Base-by-base conservation (phyloP, 306 rosid genomes). In the Glycine soja region DNA sequence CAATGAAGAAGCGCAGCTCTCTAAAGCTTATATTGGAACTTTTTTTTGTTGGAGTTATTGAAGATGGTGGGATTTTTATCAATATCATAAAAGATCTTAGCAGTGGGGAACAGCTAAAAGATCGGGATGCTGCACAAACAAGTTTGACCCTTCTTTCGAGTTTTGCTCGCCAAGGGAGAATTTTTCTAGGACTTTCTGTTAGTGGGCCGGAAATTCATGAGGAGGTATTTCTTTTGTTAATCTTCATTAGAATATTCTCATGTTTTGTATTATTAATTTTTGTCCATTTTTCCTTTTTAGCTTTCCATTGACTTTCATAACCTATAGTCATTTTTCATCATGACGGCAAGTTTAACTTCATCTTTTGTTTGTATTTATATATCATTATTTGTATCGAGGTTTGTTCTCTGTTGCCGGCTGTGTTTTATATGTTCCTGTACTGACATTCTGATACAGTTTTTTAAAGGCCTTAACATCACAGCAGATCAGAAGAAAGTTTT, bases 81-180 rank as follows among this genome's bases (percentile, higher is more conserved):
- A 96, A 80, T 83, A 90, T 96, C 56, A 87, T 93, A 45, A 96
- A 96, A 88, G 99, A 96, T 80, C 99, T 96, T 76, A 89, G 97
- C 36, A 90, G 91, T 74, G 69, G 80, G 42, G 99, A 96, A 56
- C 97, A 93, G 81, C 90, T 96, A 34, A 96, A 90, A 92, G 99
- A 96, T 79, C 91, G 96, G 24, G 99, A 96, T 81, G 83, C 98
- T 79, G 85, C 97, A 68, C 97, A 91, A 86, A 96, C 98, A 43
- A 93, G 91, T 92, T 90, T 96, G 90, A 92, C 99, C 74, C 98
- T 96, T 83, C 98, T 96, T 84, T 93, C 98, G 71, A 96, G 99
- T 90, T 96, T 96, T 90, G 96, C 97, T 79, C 96, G 98, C 56
- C 99, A 96, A 80, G 99, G 97, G 63, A 96, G 99, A 86, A 83